These are phyloP conservation scores for Berberis thunbergii DNA, from an alignment of 164 flowering plant species.

Conservation along the genomic window DNA sequence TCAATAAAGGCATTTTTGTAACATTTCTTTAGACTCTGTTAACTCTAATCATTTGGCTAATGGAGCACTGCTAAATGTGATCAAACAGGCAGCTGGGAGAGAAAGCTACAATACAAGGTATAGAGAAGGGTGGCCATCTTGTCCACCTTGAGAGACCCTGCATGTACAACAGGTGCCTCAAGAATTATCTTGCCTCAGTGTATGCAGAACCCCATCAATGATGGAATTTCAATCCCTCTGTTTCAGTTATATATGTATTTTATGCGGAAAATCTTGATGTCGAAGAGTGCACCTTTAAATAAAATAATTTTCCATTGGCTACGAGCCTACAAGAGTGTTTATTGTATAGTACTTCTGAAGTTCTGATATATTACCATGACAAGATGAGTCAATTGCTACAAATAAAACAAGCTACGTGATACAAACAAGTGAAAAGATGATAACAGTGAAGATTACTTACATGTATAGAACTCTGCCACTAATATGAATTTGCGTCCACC, in stretches of 20 bases:
- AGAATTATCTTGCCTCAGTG: constrained; percentile 58
- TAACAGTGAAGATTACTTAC: no score
- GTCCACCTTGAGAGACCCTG: constrained; percentile 92
- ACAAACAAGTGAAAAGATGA: background rate
- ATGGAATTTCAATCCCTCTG: background rate
- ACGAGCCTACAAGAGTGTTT: background rate
- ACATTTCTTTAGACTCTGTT: no score
- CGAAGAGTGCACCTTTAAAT: no score
- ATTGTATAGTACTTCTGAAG: background rate
- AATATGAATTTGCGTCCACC: background rate
- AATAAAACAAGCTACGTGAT: no score
- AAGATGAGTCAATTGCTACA: no score
- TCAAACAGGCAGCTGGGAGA: constrained; percentile 71
- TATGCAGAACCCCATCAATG: constrained; percentile 13
- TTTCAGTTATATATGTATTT: background rate
- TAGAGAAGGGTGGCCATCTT: constrained; percentile 85
- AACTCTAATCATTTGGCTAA: no score
- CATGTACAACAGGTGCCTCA: constrained; percentile 63
- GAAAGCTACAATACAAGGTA: constrained; percentile 45
- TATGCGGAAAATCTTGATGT: background rate
- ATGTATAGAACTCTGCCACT: background rate
- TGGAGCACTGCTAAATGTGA: background rate
- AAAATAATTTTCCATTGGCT: no score
- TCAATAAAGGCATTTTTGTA: no score
- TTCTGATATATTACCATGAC: no score